These are phyloP conservation scores for Leishmania braziliensis DNA, from an alignment of 208 protist species.

Conservation along the genomic window DNA sequence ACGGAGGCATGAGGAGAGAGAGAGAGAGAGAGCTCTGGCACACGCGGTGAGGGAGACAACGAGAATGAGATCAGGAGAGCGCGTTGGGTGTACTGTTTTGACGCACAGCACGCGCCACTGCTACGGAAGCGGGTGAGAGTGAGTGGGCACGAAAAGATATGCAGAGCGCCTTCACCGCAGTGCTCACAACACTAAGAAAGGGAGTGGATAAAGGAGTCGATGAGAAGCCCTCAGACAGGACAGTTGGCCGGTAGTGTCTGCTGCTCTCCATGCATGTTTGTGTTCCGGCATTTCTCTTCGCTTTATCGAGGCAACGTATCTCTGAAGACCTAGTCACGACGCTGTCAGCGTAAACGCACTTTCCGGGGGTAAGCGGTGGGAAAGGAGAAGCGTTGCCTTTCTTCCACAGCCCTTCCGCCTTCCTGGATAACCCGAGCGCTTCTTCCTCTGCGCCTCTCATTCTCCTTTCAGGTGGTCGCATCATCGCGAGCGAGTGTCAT, in stretches of 20 bases:
- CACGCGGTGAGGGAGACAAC: background rate
- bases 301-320: background rate
- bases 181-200: background rate
- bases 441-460: background rate
- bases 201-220: no score
- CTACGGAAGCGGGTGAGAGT: background rate
- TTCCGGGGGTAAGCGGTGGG: background rate
- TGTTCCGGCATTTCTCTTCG: background rate
- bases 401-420: no score
- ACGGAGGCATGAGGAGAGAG: background rate
- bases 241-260: background rate
- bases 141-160: background rate
- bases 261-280: background rate
- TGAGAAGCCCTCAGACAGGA: no score
- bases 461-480: background rate
- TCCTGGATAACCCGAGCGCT: background rate
- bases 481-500: background rate
- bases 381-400: background rate
- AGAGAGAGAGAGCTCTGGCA: background rate
- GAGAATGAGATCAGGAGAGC: background rate
- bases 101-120: background rate
- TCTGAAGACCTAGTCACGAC: background rate
- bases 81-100: background rate
- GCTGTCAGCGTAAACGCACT: no score
- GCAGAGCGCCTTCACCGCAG: background rate